Conservation (phyloP, 805 yeast genomes). For the Ogataea ramenticola region DNA sequence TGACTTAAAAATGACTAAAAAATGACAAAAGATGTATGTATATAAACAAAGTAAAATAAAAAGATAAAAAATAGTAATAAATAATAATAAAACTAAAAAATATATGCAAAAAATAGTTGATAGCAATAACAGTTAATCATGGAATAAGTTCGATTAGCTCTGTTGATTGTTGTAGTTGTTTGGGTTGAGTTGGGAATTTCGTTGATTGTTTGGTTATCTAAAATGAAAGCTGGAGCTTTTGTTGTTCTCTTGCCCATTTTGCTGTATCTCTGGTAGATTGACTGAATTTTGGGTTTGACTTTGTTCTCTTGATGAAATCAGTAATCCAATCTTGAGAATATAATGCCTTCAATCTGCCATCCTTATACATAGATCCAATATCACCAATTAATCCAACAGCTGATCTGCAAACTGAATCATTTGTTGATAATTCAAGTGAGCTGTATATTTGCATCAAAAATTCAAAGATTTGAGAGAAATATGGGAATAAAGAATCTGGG, state of each 20-base stretch:
- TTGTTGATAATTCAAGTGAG: constrained; percentile 52
- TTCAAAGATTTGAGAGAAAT: constrained; percentile 60
- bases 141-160: not conserved
- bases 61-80: not conserved
- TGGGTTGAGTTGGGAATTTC: not conserved
- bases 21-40: not conserved
- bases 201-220: not conserved
- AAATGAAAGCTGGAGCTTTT: constrained; percentile 27
- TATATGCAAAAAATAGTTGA: not conserved
- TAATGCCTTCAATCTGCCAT: constrained; percentile 61
- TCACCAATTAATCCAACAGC: constrained; percentile 92
- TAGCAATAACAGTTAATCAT: not conserved
- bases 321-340: constrained; percentile 75
- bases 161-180: no score
- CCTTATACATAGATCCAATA: constrained; percentile 77
- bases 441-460: constrained; percentile 54
- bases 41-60: not conserved
- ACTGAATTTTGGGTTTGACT: constrained; percentile 53
- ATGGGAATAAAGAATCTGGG: constrained; percentile 60
- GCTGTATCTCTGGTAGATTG: constrained; percentile 83
- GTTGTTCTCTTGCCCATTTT: constrained; percentile 93
- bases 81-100: not conserved
- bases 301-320: constrained; percentile 65
- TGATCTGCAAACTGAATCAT: constrained; percentile 71
- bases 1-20: not conserved